Conservation (phyloP, 352 stramenopile species). For the Pythium volutum region DNA sequence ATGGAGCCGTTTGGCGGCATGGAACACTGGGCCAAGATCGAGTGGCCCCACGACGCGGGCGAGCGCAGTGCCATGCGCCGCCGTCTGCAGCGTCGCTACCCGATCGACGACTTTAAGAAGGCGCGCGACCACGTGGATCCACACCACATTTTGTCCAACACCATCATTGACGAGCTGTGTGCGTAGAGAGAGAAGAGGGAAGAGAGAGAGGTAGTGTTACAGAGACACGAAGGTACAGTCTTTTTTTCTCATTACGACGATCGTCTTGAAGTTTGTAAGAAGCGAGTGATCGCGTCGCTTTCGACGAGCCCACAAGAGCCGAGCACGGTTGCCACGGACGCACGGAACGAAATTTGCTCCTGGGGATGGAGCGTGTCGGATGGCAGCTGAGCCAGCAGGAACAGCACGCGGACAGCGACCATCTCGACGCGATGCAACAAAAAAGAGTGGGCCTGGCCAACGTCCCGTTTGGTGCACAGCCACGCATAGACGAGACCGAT, state of each 20-base stretch:
- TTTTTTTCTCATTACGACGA: neutral
- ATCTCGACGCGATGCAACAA: slow-evolving; percentile 6
- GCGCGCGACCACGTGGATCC: slow-evolving; percentile 90
- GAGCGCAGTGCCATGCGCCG: slow-evolving; percentile 54
- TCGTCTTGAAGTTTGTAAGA: slow-evolving; percentile 1
- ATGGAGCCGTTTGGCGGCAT: slow-evolving; percentile 87
- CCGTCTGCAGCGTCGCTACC: slow-evolving; percentile 79
- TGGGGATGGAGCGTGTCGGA: neutral
- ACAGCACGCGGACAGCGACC: slow-evolving; percentile 3
- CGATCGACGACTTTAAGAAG: slow-evolving; percentile 89
- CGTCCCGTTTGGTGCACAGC: neutral
- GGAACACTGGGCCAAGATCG: slow-evolving; percentile 98
- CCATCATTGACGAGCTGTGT: slow-evolving; percentile 82
- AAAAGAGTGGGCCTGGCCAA: neutral
- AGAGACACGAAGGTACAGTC: neutral
- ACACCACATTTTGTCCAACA: slow-evolving; percentile 91
- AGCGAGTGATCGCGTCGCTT: slow-evolving; percentile 4
- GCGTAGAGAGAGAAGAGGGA: slow-evolving; percentile 18
- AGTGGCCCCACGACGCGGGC: slow-evolving; percentile 63
- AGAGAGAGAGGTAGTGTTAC: neutral
- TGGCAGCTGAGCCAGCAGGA: slow-evolving; percentile 3
- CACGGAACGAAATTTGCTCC: neutral
- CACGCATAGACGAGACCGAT: slow-evolving; percentile 1
- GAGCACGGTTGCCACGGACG: neutral
- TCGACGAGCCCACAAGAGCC: slow-evolving; percentile 4